Conservation (phyloP, 495 filamentous ascomycete species). For the Hyaloscypha finlandica region DNA sequence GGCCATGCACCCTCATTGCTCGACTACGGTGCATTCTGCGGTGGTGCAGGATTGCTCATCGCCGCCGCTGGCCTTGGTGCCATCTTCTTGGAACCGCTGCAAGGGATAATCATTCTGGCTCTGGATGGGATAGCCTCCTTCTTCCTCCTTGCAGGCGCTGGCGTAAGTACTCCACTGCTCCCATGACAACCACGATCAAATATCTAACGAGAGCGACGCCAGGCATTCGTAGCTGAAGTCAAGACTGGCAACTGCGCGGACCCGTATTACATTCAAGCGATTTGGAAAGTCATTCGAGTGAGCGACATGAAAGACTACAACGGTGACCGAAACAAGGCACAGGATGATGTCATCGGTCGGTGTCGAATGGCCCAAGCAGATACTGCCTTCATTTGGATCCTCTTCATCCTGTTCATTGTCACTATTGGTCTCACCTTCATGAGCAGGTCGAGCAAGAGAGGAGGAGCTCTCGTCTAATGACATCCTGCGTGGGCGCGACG, state of each 20-base stretch:
- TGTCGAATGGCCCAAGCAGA: slow-evolving; percentile 27
- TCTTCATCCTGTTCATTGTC: slow-evolving; percentile 11
- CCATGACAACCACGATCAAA: background rate
- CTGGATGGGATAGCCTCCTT: slow-evolving; percentile 47
- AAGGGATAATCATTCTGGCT: slow-evolving; percentile 39
- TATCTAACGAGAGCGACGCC: background rate
- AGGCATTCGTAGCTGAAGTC: slow-evolving; percentile 26
- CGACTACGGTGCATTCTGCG: slow-evolving; percentile 39
- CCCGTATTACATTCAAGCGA: background rate
- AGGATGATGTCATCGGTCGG: slow-evolving; percentile 5
- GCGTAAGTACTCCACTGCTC: slow-evolving; percentile 45
- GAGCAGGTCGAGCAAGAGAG: slow-evolving; percentile 7
- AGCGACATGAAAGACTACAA: background rate
- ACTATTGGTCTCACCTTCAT: slow-evolving; percentile 12
- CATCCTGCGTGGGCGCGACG: no score
- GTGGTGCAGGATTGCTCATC: slow-evolving; percentile 49
- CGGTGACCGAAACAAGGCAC: background rate
- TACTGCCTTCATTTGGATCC: slow-evolving; percentile 30
- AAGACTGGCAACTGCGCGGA: slow-evolving; percentile 23
- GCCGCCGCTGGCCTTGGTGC: slow-evolving; percentile 41
- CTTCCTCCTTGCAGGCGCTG: slow-evolving; percentile 52
- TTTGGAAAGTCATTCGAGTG: background rate
- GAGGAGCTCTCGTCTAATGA: slow-evolving; percentile 21
- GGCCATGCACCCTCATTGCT: slow-evolving; percentile 14
- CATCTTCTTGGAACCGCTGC: slow-evolving; percentile 42